Conservation (phyloP, 2,329 filamentous ascomycete species). For the Fusarium pseudograminearum region DNA sequence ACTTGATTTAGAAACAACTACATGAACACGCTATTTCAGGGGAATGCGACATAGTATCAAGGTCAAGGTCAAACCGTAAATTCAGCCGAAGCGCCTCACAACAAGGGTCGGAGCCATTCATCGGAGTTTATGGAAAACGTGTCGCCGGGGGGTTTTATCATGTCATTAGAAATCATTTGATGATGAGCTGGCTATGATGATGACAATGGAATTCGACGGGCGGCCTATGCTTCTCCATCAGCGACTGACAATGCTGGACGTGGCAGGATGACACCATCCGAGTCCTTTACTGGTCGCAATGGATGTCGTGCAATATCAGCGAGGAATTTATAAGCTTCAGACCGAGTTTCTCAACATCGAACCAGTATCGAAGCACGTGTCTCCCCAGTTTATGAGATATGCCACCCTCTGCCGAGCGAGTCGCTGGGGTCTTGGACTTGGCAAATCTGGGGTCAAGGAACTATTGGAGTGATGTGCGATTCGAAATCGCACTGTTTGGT, state of each 20-base stretch:
- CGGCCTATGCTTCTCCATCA: constrained; percentile 28
- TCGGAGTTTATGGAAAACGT: constrained; percentile 35
- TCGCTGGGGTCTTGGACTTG: background rate
- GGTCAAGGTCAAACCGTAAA: constrained; percentile 9
- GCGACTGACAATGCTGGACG: constrained; percentile 35
- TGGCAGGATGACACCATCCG: constrained; percentile 30
- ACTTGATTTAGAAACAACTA: background rate
- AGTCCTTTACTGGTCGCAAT: constrained; percentile 31
- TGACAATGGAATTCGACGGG: constrained; percentile 34
- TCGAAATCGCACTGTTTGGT: constrained; percentile 30
- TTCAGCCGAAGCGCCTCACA: constrained; percentile 1
- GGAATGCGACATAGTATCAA: background rate
- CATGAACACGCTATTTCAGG: constrained; percentile 4
- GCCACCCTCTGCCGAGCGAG: background rate
- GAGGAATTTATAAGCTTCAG: constrained; percentile 24
- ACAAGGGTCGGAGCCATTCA: constrained; percentile 34
- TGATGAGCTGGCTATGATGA: constrained; percentile 45
- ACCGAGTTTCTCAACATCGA: constrained; percentile 9
- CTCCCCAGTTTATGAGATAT: constrained; percentile 22
- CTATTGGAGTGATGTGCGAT: background rate
- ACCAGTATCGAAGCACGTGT: constrained; percentile 37
- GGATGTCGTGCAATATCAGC: constrained; percentile 28
- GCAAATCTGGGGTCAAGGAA: constrained; percentile 1
- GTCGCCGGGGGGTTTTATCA: constrained; percentile 26
- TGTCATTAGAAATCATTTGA: constrained; percentile 34